Conservation (phyloP, 768 basidiomycete species). For the Lactifluus volemus region DNA sequence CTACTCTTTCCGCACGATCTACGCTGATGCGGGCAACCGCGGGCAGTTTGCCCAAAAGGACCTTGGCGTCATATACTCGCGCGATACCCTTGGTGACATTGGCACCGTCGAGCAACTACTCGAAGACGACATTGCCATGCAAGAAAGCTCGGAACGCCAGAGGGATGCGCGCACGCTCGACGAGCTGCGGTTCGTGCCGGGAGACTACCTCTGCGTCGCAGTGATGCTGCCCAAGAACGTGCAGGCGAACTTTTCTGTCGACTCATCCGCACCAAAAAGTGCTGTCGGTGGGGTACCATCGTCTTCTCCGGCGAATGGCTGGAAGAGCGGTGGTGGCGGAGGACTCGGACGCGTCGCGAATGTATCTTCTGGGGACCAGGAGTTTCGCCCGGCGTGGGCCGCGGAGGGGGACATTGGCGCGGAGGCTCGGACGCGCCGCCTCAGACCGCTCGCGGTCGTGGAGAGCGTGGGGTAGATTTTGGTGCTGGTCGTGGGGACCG, state of each 20-base stretch:
- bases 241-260: slow-evolving; percentile 31
- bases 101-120: slow-evolving; percentile 54
- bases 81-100: slow-evolving; percentile 78
- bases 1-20: slow-evolving; percentile 73
- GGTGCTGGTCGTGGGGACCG: slow-evolving; percentile 18
- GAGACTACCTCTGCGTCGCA: slow-evolving; percentile 70
- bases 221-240: slow-evolving; percentile 65
- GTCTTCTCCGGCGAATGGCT: slow-evolving; percentile 27
- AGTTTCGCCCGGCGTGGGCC: slow-evolving; percentile 25
- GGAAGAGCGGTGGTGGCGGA: slow-evolving; percentile 26
- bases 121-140: neutral
- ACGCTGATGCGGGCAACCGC: slow-evolving; percentile 62
- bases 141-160: slow-evolving; percentile 13
- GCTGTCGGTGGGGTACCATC: slow-evolving; percentile 30
- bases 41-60: slow-evolving; percentile 72
- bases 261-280: slow-evolving; percentile 42
- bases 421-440: slow-evolving; percentile 32
- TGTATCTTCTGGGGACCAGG: slow-evolving; percentile 13
- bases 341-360: slow-evolving; percentile 38
- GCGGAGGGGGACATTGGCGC: slow-evolving; percentile 65
- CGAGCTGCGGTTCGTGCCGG: slow-evolving; percentile 70
- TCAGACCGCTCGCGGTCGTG: slow-evolving; percentile 29
- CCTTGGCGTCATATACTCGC: slow-evolving; percentile 72
- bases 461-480: slow-evolving; percentile 38
- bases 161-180: slow-evolving; percentile 65